Evolutionary conservation across 176 grass and related monocot species (phyloP).

Genomic region (Poa pratensis): DNA sequence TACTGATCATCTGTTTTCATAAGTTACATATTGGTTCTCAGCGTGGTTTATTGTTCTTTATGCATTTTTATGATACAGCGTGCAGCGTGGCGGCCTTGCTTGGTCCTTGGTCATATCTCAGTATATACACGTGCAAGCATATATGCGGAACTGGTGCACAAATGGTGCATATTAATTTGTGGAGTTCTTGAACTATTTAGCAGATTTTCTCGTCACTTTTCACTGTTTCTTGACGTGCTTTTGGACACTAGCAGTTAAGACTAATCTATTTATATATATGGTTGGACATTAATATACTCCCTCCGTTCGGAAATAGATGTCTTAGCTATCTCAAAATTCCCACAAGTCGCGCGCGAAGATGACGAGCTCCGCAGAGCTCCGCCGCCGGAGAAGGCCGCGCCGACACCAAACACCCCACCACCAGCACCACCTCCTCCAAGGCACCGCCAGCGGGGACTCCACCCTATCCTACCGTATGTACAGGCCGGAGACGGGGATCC

Average conservation of each 20-base stretch:
- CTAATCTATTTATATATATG: conserved; percentile 52
- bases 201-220: conserved; percentile 32
- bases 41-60: conserved; percentile 30
- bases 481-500: too few relatives aligned
- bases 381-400: too few relatives aligned
- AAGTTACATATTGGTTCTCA: not conserved
- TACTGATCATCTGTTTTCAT: conserved; percentile 16
- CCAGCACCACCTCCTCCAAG: too few relatives aligned
- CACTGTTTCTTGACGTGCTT: conserved; percentile 70
- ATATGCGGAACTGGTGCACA: conserved; percentile 95
- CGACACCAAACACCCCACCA: too few relatives aligned
- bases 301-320: too few relatives aligned
- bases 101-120: conserved; percentile 92
- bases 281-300: too few relatives aligned
- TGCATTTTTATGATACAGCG: conserved; percentile 54
- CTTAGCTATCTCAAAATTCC: too few relatives aligned
- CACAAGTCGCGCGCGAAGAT: too few relatives aligned
- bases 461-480: too few relatives aligned
- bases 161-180: conserved; percentile 59
- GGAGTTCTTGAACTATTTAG: conserved; percentile 14
- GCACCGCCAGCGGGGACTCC: too few relatives aligned
- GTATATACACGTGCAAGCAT: conserved; percentile 96
- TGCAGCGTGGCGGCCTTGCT: conserved; percentile 71
- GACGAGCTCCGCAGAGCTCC: too few relatives aligned
- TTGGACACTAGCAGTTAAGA: conserved; percentile 92